Percentiles rank a stretch among this genome's conserved stretches.
Conservation (phyloP, 129 eudicot species). For the Mikania micrantha region DNA sequence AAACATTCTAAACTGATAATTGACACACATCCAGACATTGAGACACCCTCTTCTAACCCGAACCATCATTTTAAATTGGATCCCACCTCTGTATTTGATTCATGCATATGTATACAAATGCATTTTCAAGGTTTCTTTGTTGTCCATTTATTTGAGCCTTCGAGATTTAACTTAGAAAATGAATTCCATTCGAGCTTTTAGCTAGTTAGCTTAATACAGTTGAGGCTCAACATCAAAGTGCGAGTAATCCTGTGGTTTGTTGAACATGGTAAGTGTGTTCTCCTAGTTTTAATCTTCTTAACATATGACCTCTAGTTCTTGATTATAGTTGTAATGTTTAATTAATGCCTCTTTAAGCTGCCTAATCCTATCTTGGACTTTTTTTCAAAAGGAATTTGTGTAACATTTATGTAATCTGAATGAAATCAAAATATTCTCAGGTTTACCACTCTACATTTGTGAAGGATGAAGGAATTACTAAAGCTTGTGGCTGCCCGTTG, state of each 20-base stretch:
- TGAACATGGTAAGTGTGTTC: constrained; percentile 24
- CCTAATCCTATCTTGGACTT: too few relatives aligned
- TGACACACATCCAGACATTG: background rate
- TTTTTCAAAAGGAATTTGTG: too few relatives aligned
- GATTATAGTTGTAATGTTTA: too few relatives aligned
- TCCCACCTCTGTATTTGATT: too few relatives aligned
- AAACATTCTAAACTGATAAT: background rate
- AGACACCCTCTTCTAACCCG: background rate
- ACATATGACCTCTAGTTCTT: background rate
- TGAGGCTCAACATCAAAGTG: background rate
- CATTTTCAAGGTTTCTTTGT: background rate
- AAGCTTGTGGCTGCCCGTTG: constrained; percentile 52
- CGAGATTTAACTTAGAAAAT: background rate
- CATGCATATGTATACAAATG: too few relatives aligned
- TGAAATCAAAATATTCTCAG: too few relatives aligned
- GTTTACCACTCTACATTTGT: constrained; percentile 34
- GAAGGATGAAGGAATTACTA: constrained; percentile 21
- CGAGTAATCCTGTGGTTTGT: background rate
- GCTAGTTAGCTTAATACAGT: background rate
- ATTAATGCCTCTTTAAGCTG: background rate
- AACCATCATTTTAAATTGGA: background rate
- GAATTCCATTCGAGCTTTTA: too few relatives aligned
- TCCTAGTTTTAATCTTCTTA: too few relatives aligned
- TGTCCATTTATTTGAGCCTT: background rate
- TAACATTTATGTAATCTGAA: too few relatives aligned